These are phyloP conservation scores for Saccharomycopsis hybrid DNA, from an alignment of 1,139 yeast species.

Conservation along the genomic window DNA sequence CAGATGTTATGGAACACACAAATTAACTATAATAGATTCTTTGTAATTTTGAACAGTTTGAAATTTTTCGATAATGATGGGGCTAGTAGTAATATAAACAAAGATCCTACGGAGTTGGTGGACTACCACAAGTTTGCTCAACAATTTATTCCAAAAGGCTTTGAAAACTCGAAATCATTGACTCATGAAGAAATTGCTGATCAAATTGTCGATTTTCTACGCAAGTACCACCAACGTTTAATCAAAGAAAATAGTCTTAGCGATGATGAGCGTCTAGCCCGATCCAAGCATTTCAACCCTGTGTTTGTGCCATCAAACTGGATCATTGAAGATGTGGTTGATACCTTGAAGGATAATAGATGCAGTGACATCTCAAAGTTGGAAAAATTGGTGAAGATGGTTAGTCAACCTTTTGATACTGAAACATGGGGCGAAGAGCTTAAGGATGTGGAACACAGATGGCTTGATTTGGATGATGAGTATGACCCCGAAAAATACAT, in stretches of 20 bases:
- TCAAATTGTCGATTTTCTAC: conserved; percentile 21
- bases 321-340: conserved; percentile 80
- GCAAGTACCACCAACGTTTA: conserved; percentile 6
- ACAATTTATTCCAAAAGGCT: conserved; percentile 26
- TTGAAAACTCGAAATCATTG: conserved; percentile 32
- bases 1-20: conserved; percentile 55
- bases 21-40: conserved; percentile 77
- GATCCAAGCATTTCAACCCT: conserved; percentile 58
- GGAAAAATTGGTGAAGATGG: conserved; percentile 54
- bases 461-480: conserved; percentile 22
- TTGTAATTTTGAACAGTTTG: conserved; percentile 27
- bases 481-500: conserved; percentile 21
- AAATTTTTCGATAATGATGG: not conserved
- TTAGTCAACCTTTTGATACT: conserved; percentile 53
- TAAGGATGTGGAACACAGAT: conserved; percentile 14
- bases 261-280: conserved; percentile 29
- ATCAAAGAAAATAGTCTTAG: conserved; percentile 3
- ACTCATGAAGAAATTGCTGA: conserved; percentile 33
- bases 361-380: conserved; percentile 35
- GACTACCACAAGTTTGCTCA: conserved; percentile 25
- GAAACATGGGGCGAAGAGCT: conserved; percentile 50
- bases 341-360: conserved; percentile 29
- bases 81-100: not conserved
- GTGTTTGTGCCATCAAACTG: conserved; percentile 77
- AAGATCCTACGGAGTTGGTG: not conserved